phyloP scores from a whole-genome alignment of 1,139 yeast genomes.

The Geotrichum phurueaensis region DNA sequence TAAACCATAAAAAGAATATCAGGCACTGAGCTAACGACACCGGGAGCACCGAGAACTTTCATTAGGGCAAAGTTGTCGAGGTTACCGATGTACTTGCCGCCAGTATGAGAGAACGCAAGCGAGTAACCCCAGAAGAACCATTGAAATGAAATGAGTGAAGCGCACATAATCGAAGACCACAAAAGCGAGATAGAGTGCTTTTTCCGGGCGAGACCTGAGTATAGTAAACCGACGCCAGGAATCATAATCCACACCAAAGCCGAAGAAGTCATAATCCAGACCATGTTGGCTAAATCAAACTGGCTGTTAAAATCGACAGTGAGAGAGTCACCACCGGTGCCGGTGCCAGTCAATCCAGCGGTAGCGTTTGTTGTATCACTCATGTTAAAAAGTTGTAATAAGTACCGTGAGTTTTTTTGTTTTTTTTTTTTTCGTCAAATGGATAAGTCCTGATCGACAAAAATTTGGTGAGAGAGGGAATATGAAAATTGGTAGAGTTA shows the following conservation, averaged over 20 bases:
- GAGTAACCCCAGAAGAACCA: conserved; percentile 99
- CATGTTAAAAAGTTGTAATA: neutral
- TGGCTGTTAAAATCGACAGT: conserved; percentile 66
- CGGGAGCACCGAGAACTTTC: conserved; percentile 76
- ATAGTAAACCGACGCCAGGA: conserved; percentile 87
- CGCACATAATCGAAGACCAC: conserved; percentile 93
- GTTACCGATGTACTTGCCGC: conserved; percentile 71
- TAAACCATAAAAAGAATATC: conserved; percentile 82
- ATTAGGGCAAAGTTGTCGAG: conserved; percentile 72
- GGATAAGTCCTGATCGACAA: neutral
- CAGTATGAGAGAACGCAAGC: conserved; percentile 67
- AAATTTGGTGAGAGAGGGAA: neutral
- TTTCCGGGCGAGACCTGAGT: conserved; percentile 86
- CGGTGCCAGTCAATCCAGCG: conserved; percentile 21
- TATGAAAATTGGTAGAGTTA: neutral
- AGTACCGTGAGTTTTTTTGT: too few species aligned
- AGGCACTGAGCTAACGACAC: conserved; percentile 63
- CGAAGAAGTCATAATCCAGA: conserved; percentile 75
- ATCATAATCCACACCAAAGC: conserved; percentile 88
- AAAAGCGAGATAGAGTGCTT: conserved; percentile 84
- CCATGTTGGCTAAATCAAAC: conserved; percentile 68
- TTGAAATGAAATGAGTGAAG: conserved; percentile 74
- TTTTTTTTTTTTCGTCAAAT: neutral
- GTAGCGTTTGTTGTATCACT: neutral
- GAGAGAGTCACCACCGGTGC: conserved; percentile 68